Conservation (phyloP, 208 protist species). For the Wallacemonas sp. region DNA sequence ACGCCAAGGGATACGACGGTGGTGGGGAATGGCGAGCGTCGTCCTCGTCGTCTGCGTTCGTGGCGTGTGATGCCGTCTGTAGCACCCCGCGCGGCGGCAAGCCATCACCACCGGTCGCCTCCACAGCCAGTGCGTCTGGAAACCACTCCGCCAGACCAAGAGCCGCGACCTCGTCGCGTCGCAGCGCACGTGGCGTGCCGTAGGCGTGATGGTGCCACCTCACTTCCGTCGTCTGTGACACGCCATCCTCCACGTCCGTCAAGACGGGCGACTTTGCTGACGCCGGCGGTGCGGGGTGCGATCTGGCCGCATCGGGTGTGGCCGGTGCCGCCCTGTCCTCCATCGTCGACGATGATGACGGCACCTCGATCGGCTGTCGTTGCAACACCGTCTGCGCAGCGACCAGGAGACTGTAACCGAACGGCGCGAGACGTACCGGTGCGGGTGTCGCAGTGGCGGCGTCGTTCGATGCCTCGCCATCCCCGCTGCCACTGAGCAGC, state of each 20-base stretch:
- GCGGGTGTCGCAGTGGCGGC: neutral
- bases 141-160: conserved; percentile 41
- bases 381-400: conserved; percentile 41
- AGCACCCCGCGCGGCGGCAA: too few species aligned
- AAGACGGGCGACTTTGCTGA: too few species aligned
- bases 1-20: neutral
- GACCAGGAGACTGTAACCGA: conserved; percentile 68
- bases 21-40: neutral
- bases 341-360: too few species aligned
- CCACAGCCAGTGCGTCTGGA: conserved; percentile 15
- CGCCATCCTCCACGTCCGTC: neutral
- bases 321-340: neutral
- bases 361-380: conserved; percentile 25
- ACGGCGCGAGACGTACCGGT: conserved; percentile 36
- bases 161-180: conserved; percentile 19
- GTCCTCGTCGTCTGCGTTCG: neutral
- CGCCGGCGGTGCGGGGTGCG: too few species aligned
- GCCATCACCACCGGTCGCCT: too few species aligned
- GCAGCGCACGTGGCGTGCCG: conserved; percentile 18
- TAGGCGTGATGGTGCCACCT: conserved; percentile 9
- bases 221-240: neutral
- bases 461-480: neutral
- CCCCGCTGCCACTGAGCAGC: too few species aligned
- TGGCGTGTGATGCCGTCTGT: neutral
- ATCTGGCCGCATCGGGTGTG: too few species aligned